phyloP scores from a whole-genome alignment of 768 basidiomycete species.

The Podaxis carcinomalis region DNA sequence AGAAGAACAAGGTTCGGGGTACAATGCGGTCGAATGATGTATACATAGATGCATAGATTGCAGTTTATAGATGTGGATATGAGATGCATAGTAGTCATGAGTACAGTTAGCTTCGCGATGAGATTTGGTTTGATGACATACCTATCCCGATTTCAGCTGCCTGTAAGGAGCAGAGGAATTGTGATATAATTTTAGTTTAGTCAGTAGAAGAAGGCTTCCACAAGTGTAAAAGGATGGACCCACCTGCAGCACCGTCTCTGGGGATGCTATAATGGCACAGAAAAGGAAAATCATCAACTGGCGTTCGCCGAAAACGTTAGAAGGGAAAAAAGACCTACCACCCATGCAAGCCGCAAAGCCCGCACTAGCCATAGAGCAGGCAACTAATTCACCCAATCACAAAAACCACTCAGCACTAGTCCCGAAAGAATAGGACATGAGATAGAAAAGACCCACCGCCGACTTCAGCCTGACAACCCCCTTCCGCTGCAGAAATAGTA shows the following conservation, averaged over 20 bases:
- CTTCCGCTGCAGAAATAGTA: conserved; percentile 94
- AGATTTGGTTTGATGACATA: conserved; percentile 23
- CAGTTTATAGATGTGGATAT: no score
- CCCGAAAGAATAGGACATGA: not conserved
- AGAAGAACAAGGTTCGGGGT: not conserved
- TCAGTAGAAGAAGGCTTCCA: not conserved
- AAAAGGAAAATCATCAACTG: not conserved
- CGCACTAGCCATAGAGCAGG: conserved; percentile 93
- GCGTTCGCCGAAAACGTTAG: not conserved
- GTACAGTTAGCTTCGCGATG: not conserved
- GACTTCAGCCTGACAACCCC: conserved; percentile 93
- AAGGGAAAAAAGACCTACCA: conserved; percentile 35
- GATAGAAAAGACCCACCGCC: conserved; percentile 50
- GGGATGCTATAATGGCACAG: conserved; percentile 46
- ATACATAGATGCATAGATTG: not conserved
- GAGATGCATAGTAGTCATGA: not conserved
- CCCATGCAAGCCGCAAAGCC: conserved; percentile 96
- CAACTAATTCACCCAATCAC: conserved; percentile 43
- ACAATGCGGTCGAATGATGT: not conserved
- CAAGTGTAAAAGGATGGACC: conserved; percentile 12
- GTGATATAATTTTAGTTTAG: not conserved
- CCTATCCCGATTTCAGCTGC: conserved; percentile 92
- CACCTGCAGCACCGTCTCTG: conserved; percentile 78
- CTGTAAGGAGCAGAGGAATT: conserved; percentile 22
- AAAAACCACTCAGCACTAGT: not conserved